Evolutionary conservation across 106 monocot species (phyloP).

Genomic region (Allium sativum): DNA sequence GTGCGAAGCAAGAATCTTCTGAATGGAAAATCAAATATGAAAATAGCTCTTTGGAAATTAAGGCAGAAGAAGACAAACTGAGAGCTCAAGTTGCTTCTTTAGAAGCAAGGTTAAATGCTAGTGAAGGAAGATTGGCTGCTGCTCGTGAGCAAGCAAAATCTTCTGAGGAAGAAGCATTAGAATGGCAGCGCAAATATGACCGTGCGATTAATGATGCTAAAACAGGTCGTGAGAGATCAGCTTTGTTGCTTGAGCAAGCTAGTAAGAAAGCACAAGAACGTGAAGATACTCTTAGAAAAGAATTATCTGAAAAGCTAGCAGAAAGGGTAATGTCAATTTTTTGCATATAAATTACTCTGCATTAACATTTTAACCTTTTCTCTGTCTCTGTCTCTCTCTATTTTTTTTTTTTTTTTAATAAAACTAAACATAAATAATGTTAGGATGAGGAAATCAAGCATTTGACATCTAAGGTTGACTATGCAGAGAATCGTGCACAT

Average conservation of each 20-base stretch:
- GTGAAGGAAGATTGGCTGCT: conserved; percentile 70
- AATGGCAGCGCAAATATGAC: conserved; percentile 93
- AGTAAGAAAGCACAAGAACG: conserved; percentile 72
- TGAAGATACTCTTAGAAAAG: conserved; percentile 64
- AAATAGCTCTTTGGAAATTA: conserved; percentile 25
- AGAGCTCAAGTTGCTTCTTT: conserved; percentile 54
- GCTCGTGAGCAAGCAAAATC: conserved; percentile 78
- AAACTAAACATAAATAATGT: not conserved
- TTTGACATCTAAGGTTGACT: conserved; percentile 42
- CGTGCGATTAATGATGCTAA: conserved; percentile 63
- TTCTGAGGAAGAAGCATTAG: conserved; percentile 73
- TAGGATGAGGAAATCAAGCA: conserved; percentile 78
- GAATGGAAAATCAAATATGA: conserved; percentile 77
- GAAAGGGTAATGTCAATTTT: conserved; percentile 45
- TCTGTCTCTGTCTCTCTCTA: too few relatives aligned
- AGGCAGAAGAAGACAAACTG: conserved; percentile 66
- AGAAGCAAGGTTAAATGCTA: conserved; percentile 57
- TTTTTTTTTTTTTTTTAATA: too few relatives aligned
- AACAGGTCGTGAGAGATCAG: conserved; percentile 63
- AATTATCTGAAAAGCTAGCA: conserved; percentile 43
- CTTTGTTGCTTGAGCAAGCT: conserved; percentile 61
- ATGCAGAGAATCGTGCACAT: conserved; percentile 35
- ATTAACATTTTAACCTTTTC: too few relatives aligned
- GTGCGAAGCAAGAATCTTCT: conserved; percentile 36
- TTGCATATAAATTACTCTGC: too few relatives aligned